A percentile compares a stretch with the other conserved stretches of the same genome.
These are phyloP conservation scores for Aspergillus quadricinctus DNA, from an alignment of 2,329 filamentous ascomycete species.

Conservation along the genomic window DNA sequence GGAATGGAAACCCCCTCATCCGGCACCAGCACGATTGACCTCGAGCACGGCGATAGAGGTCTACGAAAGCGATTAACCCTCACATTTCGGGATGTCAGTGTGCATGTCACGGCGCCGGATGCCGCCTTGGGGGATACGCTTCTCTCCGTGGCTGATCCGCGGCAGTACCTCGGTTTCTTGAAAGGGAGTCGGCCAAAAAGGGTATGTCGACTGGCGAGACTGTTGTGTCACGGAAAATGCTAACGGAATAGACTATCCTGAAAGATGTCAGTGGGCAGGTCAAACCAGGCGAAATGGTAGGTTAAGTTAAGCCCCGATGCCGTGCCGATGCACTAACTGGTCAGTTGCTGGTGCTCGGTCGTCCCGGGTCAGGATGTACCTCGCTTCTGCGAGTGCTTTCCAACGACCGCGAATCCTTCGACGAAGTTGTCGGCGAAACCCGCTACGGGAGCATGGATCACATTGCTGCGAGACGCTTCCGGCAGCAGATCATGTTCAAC, in stretches of 20 bases:
- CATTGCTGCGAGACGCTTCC: conserved; percentile 39
- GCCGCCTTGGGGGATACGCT: conserved; percentile 33
- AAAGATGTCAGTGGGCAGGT: conserved; percentile 39
- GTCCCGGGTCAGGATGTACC: conserved; percentile 66
- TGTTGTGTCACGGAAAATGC: background rate
- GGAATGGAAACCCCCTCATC: conserved; percentile 27
- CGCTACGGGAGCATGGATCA: conserved; percentile 52
- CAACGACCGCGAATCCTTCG: conserved; percentile 59
- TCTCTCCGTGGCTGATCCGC: conserved; percentile 29
- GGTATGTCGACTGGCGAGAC: conserved; percentile 17
- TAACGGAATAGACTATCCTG: conserved; percentile 33
- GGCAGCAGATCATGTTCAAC: conserved; percentile 60
- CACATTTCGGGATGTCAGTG: conserved; percentile 33
- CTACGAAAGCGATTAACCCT: conserved; percentile 32
- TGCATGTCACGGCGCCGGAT: conserved; percentile 33
- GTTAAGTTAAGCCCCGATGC: background rate
- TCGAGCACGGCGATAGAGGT: conserved; percentile 17
- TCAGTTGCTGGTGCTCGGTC: conserved; percentile 60
- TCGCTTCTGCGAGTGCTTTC: conserved; percentile 65
- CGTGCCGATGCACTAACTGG: background rate
- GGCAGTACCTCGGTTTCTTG: conserved; percentile 22
- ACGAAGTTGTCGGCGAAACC: conserved; percentile 51
- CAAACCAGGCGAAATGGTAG: conserved; percentile 42
- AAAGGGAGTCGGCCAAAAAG: conserved; percentile 21
- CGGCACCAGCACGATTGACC: conserved; percentile 22